Evolutionary conservation across 768 basidiomycete genomes (phyloP), one percentile per base, ranked within the genome.

Genomic region (Boletus vinaceobasis): DNA sequence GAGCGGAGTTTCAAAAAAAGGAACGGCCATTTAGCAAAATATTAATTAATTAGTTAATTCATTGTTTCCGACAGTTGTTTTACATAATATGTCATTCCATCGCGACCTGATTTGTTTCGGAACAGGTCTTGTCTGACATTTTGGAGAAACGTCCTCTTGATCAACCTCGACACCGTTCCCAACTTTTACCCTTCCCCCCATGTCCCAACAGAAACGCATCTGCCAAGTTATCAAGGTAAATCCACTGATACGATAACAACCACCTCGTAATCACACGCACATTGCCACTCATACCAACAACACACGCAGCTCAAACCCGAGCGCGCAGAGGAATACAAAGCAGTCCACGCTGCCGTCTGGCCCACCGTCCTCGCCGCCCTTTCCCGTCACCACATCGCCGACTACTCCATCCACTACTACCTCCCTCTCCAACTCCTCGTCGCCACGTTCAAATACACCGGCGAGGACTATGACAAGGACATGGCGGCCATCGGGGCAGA

Each of bases 331-430:
- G 81, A 83, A 59, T 86, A 86, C 71, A 79, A 76, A 52, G 61
- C 67, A n/a, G 66, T 85, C 40, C 89, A 90, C 60, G 74, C 77
- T 0, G 74, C 74, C 7, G 84, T 86, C 43, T 90, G 87, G 86
- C 86, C 86, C 3, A 73, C 77, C 21, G 87, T 90, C 4, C 81
- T 90, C 23, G 79, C 77, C 26, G 78, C 86, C 8, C 74, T 89
- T 23, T 74, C 78, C 55, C 75, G 77, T 11, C 78, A 85, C 47
- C 80, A 90, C 66, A 79, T 90, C 53, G 71, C 74, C 36, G 88
- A 92, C 71, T 92, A 91, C 65, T 87, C 86, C 17, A 91, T 91
- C 68, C 77, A 87, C 61, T 79, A 88, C 63, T 81, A 84, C 60
- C 79, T 82, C 17, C 79, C 79, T 5, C 72, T 84, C 26, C 76